Evolutionary conservation across 1,139 yeast species (phyloP).

Genomic region (Candida anutae): DNA sequence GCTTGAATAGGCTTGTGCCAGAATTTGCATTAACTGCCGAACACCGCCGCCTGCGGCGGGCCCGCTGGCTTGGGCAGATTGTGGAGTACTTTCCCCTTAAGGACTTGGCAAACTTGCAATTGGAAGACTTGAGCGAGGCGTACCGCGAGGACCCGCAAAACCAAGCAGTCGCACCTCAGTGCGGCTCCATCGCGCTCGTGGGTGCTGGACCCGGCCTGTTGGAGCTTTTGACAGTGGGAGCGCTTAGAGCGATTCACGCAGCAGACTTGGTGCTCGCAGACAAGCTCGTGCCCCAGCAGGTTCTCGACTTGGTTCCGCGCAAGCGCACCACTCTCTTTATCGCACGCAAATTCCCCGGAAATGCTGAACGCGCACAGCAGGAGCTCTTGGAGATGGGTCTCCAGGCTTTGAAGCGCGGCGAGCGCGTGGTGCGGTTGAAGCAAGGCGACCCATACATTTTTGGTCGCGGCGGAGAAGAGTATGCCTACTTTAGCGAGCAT

Average conservation of each 20-base stretch:
- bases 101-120: conserved; percentile 48
- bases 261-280: conserved; percentile 89
- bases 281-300: conserved; percentile 85
- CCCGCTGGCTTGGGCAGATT: conserved; percentile 83
- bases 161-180: conserved; percentile 6
- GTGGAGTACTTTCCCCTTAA: conserved; percentile 85
- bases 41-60: conserved; percentile 50
- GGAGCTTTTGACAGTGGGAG: conserved; percentile 77
- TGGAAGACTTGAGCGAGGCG: conserved; percentile 47
- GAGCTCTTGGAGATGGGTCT: conserved; percentile 71
- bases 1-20: conserved; percentile 53
- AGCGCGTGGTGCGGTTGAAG: conserved; percentile 78
- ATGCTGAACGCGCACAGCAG: conserved; percentile 89
- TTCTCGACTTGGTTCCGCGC: conserved; percentile 70
- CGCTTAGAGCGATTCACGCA: conserved; percentile 66
- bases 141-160: conserved; percentile 13
- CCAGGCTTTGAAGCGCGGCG: conserved; percentile 53
- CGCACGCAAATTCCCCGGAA: conserved; percentile 94
- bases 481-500: conserved; percentile 50
- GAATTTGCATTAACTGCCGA: conserved; percentile 51
- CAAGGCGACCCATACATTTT: conserved; percentile 97
- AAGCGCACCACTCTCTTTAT: conserved; percentile 64
- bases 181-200: conserved; percentile 65
- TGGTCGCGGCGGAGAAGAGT: conserved; percentile 97
- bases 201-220: conserved; percentile 96